Base-by-base conservation (phyloP, 495 filamentous ascomycete species). In the Pyrenula massariospora region DNA sequence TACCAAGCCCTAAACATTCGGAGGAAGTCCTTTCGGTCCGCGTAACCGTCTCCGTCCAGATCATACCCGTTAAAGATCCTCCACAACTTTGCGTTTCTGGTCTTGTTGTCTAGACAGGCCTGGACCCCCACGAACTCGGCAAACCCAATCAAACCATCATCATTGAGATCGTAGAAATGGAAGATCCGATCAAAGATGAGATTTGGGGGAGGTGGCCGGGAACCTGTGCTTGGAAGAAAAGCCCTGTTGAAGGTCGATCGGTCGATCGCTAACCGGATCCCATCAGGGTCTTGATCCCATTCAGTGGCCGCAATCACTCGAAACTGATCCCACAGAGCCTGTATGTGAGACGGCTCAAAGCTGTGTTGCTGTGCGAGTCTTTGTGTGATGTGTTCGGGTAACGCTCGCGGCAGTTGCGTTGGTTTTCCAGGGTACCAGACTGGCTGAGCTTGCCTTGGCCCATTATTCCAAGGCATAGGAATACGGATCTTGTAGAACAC, bases 311-410 rank as follows among this genome's bases (percentile, higher is more conserved):
- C 93, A 62, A 96, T 80, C 59, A 89, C 96, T 10, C 86, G 88
- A 79, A 94, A 97, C 63, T 96, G 94, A 62, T 96, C 92, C 85
- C 89, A 97, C 24, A 93, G 80, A 24, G 90, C 93, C 68, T 97
- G 90, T 2, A 97, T 70, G 65, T 95, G 88, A 1, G 86, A 82
- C 25, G 81, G 78, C 65, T 95, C 89, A 59, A 91, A 91, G 15
- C 79, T 81, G 15, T 87, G 89, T 23, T 88, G 84, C 42, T 79
- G 76, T 22, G 81, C 80, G 53, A 95, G 74, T 54, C 82, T 81
- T 52, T 80, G 75, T 25, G 83, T 81, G 2, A 90, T 64, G 20
- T 77, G 65, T 22, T 80, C 77, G 3, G 82, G 80, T 1, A 96
- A 76, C 47, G 73, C 78, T n/a, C 77, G 78, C 10, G 78, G 76